Conservation (phyloP, 345 rosid species). For the Melastoma malabathricum region DNA sequence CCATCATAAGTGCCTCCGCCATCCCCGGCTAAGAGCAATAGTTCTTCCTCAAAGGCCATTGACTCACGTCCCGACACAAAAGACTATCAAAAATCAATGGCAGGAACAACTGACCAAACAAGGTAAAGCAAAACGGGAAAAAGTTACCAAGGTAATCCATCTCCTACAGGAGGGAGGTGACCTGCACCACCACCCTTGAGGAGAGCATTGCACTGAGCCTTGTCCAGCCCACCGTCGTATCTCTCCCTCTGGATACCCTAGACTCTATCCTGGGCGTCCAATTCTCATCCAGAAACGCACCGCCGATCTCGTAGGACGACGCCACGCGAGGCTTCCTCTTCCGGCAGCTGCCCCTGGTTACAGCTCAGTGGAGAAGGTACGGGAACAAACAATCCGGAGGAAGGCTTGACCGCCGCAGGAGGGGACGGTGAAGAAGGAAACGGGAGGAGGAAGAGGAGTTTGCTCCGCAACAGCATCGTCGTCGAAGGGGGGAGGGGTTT, state of each 20-base stretch:
- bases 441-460: slow-evolving; percentile 1
- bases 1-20: too few relatives aligned
- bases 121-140: background rate
- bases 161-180: slow-evolving; percentile 76
- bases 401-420: background rate
- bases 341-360: background rate
- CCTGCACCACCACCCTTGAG: slow-evolving; percentile 94
- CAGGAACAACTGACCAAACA: background rate
- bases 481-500: background rate
- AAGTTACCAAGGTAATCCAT: slow-evolving; percentile 62
- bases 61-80: too few relatives aligned
- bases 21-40: too few relatives aligned
- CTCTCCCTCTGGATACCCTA: slow-evolving; percentile 8
- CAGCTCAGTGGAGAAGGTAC: too few relatives aligned
- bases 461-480: background rate
- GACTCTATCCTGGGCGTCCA: slow-evolving; percentile 15
- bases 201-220: slow-evolving; percentile 51
- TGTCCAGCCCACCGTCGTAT: slow-evolving; percentile 29
- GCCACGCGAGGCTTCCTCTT: slow-evolving; percentile 15
- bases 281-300: slow-evolving; percentile 42
- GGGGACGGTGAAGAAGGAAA: background rate
- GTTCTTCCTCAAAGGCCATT: too few relatives aligned
- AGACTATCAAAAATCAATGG: background rate
- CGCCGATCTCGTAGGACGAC: slow-evolving; percentile 58
- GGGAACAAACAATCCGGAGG: too few relatives aligned